These are phyloP conservation scores for Cenchrus fungigraminus DNA, from an alignment of 176 grass and related monocot species.

Conservation along the genomic window DNA sequence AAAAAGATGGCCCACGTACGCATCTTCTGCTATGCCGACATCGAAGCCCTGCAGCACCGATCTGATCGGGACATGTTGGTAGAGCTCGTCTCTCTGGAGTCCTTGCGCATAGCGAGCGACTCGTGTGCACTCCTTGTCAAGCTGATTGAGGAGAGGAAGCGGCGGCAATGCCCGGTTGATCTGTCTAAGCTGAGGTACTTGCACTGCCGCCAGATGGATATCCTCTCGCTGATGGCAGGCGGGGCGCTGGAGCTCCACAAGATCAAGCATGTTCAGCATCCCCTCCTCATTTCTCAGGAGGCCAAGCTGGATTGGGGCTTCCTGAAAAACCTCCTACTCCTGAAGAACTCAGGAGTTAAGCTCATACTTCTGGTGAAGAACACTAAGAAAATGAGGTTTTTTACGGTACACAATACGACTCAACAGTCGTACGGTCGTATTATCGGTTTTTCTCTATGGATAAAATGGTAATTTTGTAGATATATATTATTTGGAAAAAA, in stretches of 20 bases:
- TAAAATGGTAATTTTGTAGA: too few relatives aligned
- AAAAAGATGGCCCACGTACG: too few relatives aligned
- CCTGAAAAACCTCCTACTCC: not conserved
- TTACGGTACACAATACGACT: too few relatives aligned
- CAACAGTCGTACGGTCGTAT: too few relatives aligned
- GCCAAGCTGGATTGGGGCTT: not conserved
- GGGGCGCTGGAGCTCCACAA: not conserved
- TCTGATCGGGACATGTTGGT: not conserved
- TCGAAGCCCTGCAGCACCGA: not conserved
- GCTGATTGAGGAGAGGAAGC: not conserved
- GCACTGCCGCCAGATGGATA: not conserved
- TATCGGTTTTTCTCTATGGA: too few relatives aligned
- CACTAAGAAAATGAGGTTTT: too few relatives aligned
- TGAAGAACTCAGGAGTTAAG: not conserved
- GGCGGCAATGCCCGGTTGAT: not conserved
- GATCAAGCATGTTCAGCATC: not conserved
- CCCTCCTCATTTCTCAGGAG: not conserved
- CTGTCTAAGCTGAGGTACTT: too few relatives aligned
- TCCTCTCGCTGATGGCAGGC: conserved; percentile 1
- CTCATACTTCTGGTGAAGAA: not conserved
- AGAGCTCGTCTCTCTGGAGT: not conserved
- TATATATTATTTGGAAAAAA: too few relatives aligned
- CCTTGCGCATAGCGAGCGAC: not conserved
- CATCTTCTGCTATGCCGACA: not conserved
- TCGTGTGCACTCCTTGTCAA: not conserved